phyloP scores from a whole-genome alignment of 2,329 filamentous ascomycete genomes.

The Diaporthe sp. region DNA sequence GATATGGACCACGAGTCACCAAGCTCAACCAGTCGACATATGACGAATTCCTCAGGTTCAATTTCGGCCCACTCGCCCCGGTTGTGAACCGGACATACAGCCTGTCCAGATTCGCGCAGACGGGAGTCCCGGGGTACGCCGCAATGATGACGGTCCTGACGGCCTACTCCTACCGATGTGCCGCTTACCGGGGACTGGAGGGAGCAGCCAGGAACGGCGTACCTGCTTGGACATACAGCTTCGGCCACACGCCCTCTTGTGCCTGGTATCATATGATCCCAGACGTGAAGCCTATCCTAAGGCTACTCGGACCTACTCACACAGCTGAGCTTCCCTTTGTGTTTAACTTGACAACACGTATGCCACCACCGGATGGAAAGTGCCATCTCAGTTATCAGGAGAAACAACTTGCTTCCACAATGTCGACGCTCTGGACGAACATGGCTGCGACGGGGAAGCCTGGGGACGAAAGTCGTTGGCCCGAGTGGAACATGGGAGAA shows the following conservation, averaged over 20 bases:
- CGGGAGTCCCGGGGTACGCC: not conserved
- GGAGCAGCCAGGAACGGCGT: conserved; percentile 13
- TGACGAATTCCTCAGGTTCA: not conserved
- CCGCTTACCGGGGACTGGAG: not conserved
- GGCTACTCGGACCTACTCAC: not conserved
- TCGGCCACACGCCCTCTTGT: conserved; percentile 8
- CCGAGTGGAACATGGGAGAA: not conserved
- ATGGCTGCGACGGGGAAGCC: conserved; percentile 15
- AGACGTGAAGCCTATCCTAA: not conserved
- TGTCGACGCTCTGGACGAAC: not conserved
- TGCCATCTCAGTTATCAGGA: not conserved
- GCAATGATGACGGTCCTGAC: conserved; percentile 8
- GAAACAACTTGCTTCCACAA: not conserved
- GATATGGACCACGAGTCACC: not conserved
- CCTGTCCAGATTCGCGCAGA: not conserved
- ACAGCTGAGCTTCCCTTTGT: conserved; percentile 1
- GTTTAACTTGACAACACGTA: not conserved
- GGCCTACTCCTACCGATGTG: not conserved
- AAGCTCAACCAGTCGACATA: conserved; percentile 3
- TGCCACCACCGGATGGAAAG: not conserved
- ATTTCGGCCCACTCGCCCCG: not conserved
- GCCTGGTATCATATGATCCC: not conserved
- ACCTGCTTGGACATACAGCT: conserved; percentile 22
- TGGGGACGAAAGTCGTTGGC: not conserved
- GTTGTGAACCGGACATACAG: conserved; percentile 1